Evolutionary conservation across 2,329 filamentous ascomycete species (phyloP), one percentile per base, ranked within the genome.

Genomic region (Fusarium dimerum): DNA sequence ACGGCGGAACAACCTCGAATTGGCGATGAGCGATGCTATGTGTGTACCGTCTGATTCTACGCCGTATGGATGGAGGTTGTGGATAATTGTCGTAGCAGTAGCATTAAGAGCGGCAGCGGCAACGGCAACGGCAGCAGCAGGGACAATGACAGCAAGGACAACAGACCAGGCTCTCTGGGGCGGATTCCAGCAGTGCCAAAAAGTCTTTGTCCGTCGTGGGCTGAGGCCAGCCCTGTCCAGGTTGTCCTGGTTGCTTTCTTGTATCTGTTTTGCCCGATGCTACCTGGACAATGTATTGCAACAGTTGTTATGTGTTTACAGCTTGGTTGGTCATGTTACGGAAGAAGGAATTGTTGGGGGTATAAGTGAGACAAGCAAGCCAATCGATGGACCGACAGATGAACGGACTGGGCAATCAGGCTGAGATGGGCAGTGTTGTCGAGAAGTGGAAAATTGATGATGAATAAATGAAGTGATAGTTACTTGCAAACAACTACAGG

Each of bases 11-110:
- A 55, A 36, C 32, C 32, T 36, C 13, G 32, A 36, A 36, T 47
- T 58, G 57, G 53, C 60, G 60, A 64, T 64, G 62, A 55, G 53
- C 60, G 60, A 64, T 64, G 62, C 54, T 61, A 50, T 60, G 57
- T 54, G 62, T 51, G 60, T 36, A 15, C 32, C 32, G 32, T 36
- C 10, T 26, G 20, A 26, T 26, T 26, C 20, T 36, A 36, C 11
- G 32, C 30, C 12, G 32, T 36, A 36, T 36, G 32, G 10, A 15
- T 36, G 32, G 32, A 15, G 5, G 10, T 36, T 36, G 32, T 36
- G 20, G 20, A 7, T 26, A 26, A 26, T 26, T 26, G 20, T 26
- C 20, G 20, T 26, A 26, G 20, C 20, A 26, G 20, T 26, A 26
- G 20, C 20, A 26, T 26, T 26, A 4, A 26, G 5, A 26, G 20